Base-by-base conservation (phyloP, 139 green algal species). In the Chlamydomonas sp. region DNA sequence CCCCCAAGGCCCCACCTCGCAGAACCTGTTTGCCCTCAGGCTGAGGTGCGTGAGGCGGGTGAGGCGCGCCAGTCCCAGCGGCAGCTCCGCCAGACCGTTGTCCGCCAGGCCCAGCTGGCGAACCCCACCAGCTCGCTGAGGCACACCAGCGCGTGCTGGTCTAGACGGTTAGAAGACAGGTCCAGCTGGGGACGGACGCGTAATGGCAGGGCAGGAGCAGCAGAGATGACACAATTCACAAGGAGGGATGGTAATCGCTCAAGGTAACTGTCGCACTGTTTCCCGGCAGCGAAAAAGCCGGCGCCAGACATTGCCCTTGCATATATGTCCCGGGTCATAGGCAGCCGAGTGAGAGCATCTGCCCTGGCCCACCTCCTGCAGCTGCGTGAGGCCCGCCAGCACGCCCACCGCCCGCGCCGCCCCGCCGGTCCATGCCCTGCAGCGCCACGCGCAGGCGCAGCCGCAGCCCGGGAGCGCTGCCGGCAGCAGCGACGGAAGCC, bases 11-110 rank as follows among this genome's bases (percentile, higher is more conserved):
- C 31, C 31, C 64, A 85, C 80, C 60, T 86, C 67, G 5, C 18
- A 71, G n/a, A 86, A 79, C 8, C 68, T 68, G 80, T 86, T 86
- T 59, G 80, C 80, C 4, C 80, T 4, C 7, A 86, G 80, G 80
- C 68, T 79, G 17, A 86, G 80, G 59, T 62, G 20, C 60, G 68
- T 78, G 18, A 86, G 80, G 20, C 59, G 59, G 59, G 8, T 77
- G 5, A 86, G 69, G 10, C 61, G 59, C 20, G 80, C 80, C 59
- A 86, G 18, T 4, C 80, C 80, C 16, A 78, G 69, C 3, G 80
- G 80, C 58, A 86, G 69, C 59, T 86, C 80, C 80, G 78, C 80
- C 15, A 86, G 80, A 1, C 57, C 80, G 69, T 86, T 86, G 59
- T 86, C 80, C 20, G 80, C 59, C 20, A 86, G 67, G 68, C 68